Evolutionary conservation across 495 filamentous ascomycete species (phyloP).

Genomic region (Daldinia bambusicola): DNA sequence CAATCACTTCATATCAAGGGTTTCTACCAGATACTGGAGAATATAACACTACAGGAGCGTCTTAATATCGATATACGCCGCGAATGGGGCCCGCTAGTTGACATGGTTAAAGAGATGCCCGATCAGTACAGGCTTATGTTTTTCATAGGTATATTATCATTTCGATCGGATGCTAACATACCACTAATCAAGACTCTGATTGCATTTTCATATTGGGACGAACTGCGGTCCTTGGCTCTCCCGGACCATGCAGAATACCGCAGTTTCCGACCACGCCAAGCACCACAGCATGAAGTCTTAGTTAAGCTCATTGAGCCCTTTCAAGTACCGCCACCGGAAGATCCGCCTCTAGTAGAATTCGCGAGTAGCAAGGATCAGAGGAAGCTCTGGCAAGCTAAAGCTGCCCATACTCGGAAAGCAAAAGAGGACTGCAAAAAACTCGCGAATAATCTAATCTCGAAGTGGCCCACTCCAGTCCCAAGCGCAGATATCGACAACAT

Average conservation of each 20-base stretch:
- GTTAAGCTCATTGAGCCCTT: conserved; percentile 39
- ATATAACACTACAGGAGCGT: conserved; percentile 49
- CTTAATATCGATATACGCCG: conserved; percentile 47
- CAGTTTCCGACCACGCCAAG: conserved; percentile 44
- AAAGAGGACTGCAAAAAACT: conserved; percentile 45
- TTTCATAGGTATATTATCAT: conserved; percentile 43
- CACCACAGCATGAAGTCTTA: conserved; percentile 49
- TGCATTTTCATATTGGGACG: conserved; percentile 47
- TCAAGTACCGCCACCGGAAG: conserved; percentile 30
- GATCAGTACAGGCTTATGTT: conserved; percentile 36
- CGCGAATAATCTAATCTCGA: conserved; percentile 44
- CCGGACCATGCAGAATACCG: conserved; percentile 42
- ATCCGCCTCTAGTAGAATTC: conserved; percentile 35
- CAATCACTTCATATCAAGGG: conserved; percentile 49
- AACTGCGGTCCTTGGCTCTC: conserved; percentile 40
- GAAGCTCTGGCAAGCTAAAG: conserved; percentile 31
- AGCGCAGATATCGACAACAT: conserved; percentile 5
- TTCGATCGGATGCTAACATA: conserved; percentile 46
- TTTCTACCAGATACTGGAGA: conserved; percentile 44
- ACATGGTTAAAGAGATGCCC: conserved; percentile 34
- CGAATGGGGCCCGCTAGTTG: conserved; percentile 52
- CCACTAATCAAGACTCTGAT: conserved; percentile 42
- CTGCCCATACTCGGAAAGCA: conserved; percentile 40
- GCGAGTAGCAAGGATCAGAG: conserved; percentile 40
- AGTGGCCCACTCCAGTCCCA: conserved; percentile 50